phyloP scores from a whole-genome alignment of 225 moss, liverwort and hornwort species.

The Lunularia cruciata region DNA sequence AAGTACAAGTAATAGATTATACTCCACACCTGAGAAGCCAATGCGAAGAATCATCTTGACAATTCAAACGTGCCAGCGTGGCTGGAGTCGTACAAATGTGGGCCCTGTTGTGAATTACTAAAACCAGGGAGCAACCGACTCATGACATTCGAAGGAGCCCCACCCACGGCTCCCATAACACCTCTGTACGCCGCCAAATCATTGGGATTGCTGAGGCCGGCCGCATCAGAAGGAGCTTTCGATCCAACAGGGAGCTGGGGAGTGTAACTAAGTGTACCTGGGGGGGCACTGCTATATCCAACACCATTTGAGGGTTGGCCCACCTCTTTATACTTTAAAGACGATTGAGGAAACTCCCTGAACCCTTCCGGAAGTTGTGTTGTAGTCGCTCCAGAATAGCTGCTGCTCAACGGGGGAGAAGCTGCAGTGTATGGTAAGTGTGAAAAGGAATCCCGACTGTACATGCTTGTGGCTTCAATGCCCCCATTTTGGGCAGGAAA shows the following conservation, averaged over 20 bases:
- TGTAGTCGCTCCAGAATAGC: constrained; percentile 30
- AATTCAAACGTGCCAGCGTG: constrained; percentile 35
- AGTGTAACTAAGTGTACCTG: constrained; percentile 38
- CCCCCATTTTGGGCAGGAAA: constrained; percentile 43
- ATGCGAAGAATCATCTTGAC: constrained; percentile 36
- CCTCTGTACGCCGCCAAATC: constrained; percentile 31
- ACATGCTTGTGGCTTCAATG: constrained; percentile 37
- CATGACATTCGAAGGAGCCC: constrained; percentile 39
- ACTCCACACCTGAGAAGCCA: constrained; percentile 35
- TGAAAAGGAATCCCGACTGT: constrained; percentile 38
- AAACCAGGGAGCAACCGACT: constrained; percentile 49
- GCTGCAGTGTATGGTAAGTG: constrained; percentile 39
- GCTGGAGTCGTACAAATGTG: constrained; percentile 36
- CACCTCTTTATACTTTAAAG: constrained; percentile 36
- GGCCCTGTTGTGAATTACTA: constrained; percentile 40
- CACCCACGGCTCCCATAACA: constrained; percentile 27
- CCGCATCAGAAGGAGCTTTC: constrained; percentile 23
- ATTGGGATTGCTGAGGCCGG: constrained; percentile 18
- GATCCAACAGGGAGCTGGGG: constrained; percentile 44
- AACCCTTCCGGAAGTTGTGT: constrained; percentile 46
- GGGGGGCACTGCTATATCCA: constrained; percentile 34
- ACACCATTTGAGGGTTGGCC: constrained; percentile 43
- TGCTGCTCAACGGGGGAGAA: constrained; percentile 27
- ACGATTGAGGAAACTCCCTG: constrained; percentile 36
- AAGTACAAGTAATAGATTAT: constrained; percentile 32